Percentiles rank a stretch among this genome's conserved stretches.
These are phyloP conservation scores for Vinca minor DNA, from an alignment of 257 asterid genomes.

Conservation along the genomic window DNA sequence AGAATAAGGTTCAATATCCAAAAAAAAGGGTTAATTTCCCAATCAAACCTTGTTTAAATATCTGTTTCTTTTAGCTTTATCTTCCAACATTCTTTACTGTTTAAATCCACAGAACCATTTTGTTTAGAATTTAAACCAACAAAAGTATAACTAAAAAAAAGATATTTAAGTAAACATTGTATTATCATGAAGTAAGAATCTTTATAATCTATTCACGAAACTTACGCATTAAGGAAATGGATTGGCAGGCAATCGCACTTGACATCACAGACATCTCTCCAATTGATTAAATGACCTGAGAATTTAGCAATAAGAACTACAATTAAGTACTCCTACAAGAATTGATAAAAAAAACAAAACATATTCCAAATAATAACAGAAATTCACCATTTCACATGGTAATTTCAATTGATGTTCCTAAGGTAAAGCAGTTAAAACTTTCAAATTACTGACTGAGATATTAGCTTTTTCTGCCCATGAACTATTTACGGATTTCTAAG, in stretches of 20 bases:
- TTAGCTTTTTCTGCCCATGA: too few species aligned
- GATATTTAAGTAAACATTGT: background rate
- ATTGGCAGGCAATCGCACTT: background rate
- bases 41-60: background rate
- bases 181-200: background rate
- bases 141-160: too few species aligned
- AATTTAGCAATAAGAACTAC: background rate
- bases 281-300: background rate
- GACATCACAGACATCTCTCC: background rate
- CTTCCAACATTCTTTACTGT: background rate
- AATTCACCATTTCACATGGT: background rate
- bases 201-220: background rate
- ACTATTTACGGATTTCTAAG: too few species aligned
- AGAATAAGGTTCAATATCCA: too few species aligned
- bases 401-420: background rate
- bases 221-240: background rate
- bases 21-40: too few species aligned
- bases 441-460: too few species aligned
- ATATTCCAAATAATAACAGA: background rate
- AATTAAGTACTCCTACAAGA: background rate
- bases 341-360: background rate
- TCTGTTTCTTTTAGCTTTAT: background rate
- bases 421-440: background rate
- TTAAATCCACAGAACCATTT: background rate
- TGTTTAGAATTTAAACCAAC: background rate